Evolutionary conservation across 768 basidiomycete genomes (phyloP).

Genomic region (Boletus speciosus): DNA sequence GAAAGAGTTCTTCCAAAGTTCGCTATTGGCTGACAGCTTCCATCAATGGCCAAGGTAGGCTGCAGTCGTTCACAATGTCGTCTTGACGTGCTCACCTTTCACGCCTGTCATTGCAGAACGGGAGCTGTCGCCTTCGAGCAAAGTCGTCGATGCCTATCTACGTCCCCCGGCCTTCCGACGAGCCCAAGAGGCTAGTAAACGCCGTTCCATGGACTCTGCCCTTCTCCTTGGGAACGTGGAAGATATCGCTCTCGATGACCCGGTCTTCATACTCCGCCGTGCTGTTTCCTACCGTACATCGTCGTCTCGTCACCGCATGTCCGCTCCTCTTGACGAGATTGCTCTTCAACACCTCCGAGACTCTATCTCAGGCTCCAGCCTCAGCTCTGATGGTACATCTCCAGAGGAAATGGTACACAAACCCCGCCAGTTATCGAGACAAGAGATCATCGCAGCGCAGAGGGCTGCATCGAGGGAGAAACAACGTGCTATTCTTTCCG

Average conservation of each 20-base stretch:
- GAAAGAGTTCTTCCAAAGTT: conserved; percentile 73
- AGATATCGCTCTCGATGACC: conserved; percentile 81
- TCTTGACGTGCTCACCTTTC: conserved; percentile 7
- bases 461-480: conserved; percentile 82
- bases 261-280: conserved; percentile 85
- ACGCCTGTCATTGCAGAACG: conserved; percentile 52
- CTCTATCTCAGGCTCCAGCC: conserved; percentile 55
- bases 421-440: conserved; percentile 52
- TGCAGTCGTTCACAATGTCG: not conserved
- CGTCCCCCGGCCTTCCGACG: conserved; percentile 70
- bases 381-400: conserved; percentile 42
- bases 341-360: conserved; percentile 72
- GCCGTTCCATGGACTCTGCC: conserved; percentile 83
- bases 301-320: conserved; percentile 65
- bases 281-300: conserved; percentile 72
- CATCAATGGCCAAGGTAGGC: conserved; percentile 60
- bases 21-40: conserved; percentile 75
- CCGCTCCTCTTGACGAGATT: conserved; percentile 80
- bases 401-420: conserved; percentile 35
- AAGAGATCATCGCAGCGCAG: conserved; percentile 93
- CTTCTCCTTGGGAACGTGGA: conserved; percentile 65
- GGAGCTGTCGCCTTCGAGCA: conserved; percentile 74
- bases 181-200: conserved; percentile 56
- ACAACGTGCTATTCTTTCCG: conserved; percentile 79
- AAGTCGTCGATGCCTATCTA: conserved; percentile 78